phyloP scores from a whole-genome alignment of 257 asterid species.

The Eucommia ulmoides region DNA sequence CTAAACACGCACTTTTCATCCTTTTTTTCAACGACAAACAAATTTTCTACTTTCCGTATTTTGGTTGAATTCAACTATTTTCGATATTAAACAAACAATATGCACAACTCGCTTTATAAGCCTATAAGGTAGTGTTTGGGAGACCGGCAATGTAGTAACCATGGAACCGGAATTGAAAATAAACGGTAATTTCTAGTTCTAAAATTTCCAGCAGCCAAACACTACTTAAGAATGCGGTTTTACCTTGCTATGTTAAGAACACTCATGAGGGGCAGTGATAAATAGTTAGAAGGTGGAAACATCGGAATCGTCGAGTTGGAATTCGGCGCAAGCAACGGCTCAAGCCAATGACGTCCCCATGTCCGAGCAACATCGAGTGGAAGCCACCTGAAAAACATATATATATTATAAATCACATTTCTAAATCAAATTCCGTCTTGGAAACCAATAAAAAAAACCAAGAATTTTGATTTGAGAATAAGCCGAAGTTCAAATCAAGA shows the following conservation, averaged over 20 bases:
- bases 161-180: too few species aligned
- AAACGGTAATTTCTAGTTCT: too few species aligned
- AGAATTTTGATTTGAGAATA: background rate
- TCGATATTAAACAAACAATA: too few species aligned
- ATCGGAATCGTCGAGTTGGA: constrained; percentile 48
- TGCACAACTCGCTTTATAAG: background rate
- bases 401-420: too few species aligned
- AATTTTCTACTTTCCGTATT: too few species aligned
- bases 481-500: constrained; percentile 5
- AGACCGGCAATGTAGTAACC: background rate
- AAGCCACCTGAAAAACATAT: constrained; percentile 89
- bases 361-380: constrained; percentile 91
- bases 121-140: background rate
- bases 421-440: constrained; percentile 5
- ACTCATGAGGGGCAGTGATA: constrained; percentile 86
- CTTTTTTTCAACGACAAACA: too few species aligned
- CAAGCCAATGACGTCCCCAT: constrained; percentile 99
- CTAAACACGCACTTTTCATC: background rate
- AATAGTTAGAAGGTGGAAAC: constrained; percentile 73
- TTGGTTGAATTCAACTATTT: too few species aligned
- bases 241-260: constrained; percentile 91
- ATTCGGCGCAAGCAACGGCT: constrained; percentile 61
- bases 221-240: too few species aligned
- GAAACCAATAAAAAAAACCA: background rate
- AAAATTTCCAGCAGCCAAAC: too few species aligned